Base-by-base conservation (phyloP, 2,329 filamentous ascomycete species). In the Cladosporium phlei region DNA sequence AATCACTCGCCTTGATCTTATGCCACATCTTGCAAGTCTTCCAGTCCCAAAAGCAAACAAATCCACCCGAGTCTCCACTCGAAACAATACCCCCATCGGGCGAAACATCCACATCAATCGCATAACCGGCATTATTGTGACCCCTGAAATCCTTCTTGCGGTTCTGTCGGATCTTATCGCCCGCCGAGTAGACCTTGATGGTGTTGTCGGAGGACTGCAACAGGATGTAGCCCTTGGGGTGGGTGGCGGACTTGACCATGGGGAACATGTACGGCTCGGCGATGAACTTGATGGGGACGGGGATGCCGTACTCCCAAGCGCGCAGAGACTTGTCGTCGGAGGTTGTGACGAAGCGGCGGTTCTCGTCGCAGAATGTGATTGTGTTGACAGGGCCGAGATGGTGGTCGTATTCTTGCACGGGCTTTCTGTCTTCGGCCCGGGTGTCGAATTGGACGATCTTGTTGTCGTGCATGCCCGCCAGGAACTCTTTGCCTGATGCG, bases 1-100 rank as follows among this genome's bases (percentile, higher is more conserved):
- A 80, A 46, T 88, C 89, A 49, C 87, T 82, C 19, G 88, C 90
- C 69, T 86, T 80, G 55, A 98, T 81, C 76, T 97, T 97, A 70
- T 95, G 88, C 69, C 88, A 95, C 89, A 98, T 91, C 72, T 96
- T 97, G 67, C 91, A 95, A 29, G 89, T 96, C 79, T 98, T 98
- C 88, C 90, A 98, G 69, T 97, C 93, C 88, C 90, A 98, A 71
- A 97, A 96, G 69, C 87, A 95, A 38, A 95, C 82, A 60, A 80
- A 96, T 27, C 94, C 93, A 12, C 80, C 88, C 42, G 82, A 87
- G 66, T 98, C 93, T 52, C 93, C 93, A 14, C 80, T 86, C 16
- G 82, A 85, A 46, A 98, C 74, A 65, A 96, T 95, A 63, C 95
- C 88, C 0, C 93, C 93, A 64, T 97, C 93, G 1, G 90, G 88